phyloP scores from a whole-genome alignment of 2,329 filamentous ascomycete species.

The Teratosphaeria epicoccoides region DNA sequence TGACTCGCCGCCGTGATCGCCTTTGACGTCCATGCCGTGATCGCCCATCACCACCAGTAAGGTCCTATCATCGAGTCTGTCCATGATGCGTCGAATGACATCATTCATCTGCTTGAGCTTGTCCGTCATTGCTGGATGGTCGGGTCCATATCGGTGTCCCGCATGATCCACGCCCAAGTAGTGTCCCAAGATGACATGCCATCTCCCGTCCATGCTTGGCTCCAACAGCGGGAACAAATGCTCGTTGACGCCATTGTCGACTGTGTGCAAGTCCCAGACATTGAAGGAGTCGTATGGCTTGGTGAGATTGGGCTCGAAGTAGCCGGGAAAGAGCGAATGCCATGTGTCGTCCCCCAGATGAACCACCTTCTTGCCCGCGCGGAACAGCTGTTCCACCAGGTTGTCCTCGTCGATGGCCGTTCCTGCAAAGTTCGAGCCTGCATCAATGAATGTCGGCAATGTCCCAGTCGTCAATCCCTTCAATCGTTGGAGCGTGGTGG shows the following conservation, averaged over 20 bases:
- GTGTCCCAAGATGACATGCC: conserved; percentile 94
- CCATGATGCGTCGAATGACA: conserved; percentile 62
- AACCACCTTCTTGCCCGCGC: conserved; percentile 65
- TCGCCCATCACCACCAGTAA: conserved; percentile 96
- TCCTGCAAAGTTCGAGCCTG: conserved; percentile 89
- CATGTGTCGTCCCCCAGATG: conserved; percentile 98
- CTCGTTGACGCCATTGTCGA: conserved; percentile 88
- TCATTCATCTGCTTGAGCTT: conserved; percentile 87
- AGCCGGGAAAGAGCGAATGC: conserved; percentile 85
- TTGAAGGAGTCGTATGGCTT: conserved; percentile 93
- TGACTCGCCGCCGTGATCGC: conserved; percentile 96
- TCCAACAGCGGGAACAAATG: conserved; percentile 78
- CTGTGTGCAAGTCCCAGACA: conserved; percentile 93
- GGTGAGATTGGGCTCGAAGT: conserved; percentile 80
- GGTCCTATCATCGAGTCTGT: conserved; percentile 69
- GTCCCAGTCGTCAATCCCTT: conserved; percentile 95
- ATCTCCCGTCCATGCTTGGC: conserved; percentile 53
- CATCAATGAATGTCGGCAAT: conserved; percentile 85
- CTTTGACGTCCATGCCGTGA: conserved; percentile 95
- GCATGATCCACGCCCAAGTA: conserved; percentile 94
- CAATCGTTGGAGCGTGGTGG: conserved; percentile 79
- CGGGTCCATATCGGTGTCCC: conserved; percentile 87
- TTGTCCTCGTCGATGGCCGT: conserved; percentile 94
- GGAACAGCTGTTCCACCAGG: conserved; percentile 52
- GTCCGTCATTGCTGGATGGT: conserved; percentile 80